Base-by-base conservation (phyloP, 2,329 filamentous ascomycete genomes). In the Acrodontium crateriforme region DNA sequence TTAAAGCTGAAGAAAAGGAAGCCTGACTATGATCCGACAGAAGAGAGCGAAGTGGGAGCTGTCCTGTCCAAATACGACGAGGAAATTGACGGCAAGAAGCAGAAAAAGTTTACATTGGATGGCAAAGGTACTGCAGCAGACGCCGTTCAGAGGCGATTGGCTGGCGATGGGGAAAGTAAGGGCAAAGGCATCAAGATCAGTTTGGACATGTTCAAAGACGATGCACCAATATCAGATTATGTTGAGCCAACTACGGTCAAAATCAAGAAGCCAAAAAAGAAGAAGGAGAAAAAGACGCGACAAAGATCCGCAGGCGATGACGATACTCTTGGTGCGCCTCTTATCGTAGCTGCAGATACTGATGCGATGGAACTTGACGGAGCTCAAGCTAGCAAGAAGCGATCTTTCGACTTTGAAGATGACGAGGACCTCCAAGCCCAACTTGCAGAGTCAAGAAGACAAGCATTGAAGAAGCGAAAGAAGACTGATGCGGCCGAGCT, bases 41-140 rank as follows among this genome's bases (percentile, higher is more conserved):
- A 77, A 32, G 62, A 76, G 18, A 76, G 64, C 24, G 63, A 78
- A 24, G 63, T 75, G 32, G 67, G 67, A 11, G 68, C 69, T 5
- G 74, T 98, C 14, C 59, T 98, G 22, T 72, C 80, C 9, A 87
- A 98, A 43, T 98, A 98, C 48, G 89, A 95, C 44, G 89, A 95
- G 39, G 87, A 93, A 47, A 91, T 94, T 29, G 71, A 78, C 18
- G 84, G 84, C 30, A 93, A 92, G 57, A 89, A 91, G 59, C 37
- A 68, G 31, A 93, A 91, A 51, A 69, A 70, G 14, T 98, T 98
- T 45, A 93, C 81, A 0, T 62, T 98, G 10, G 82, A 92, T 52
- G 75, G 74, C 2, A 68, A 74, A 36, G 85, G 84, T 3, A 75
- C 71, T 18, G 75, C 65, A 14, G 67, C 69, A 9, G 75, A 80